phyloP scores from a whole-genome alignment of 495 filamentous ascomycete genomes.

The Aspergillus bridgeri region DNA sequence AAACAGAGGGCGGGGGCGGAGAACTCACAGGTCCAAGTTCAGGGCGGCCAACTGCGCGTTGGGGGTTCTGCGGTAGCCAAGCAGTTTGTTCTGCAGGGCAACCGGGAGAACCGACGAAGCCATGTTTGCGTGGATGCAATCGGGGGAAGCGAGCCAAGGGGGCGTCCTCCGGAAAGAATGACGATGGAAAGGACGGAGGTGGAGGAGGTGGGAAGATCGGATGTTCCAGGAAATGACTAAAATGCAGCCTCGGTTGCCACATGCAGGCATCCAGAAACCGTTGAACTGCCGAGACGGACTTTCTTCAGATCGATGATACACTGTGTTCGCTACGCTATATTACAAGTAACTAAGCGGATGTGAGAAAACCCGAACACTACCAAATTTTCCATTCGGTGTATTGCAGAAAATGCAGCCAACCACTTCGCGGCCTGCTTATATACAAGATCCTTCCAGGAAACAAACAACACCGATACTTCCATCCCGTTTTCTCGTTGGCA shows the following conservation, averaged over 20 bases:
- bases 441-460: conserved; percentile 23
- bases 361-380: conserved; percentile 25
- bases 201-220: conserved; percentile 12
- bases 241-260: conserved; percentile 24
- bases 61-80: conserved; percentile 47
- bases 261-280: conserved; percentile 11
- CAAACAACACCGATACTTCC: conserved; percentile 28
- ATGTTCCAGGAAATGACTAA: conserved; percentile 10
- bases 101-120: conserved; percentile 34
- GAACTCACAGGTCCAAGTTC: conserved; percentile 78
- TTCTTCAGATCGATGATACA: neutral
- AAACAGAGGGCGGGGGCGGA: conserved; percentile 6
- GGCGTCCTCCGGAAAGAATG: conserved; percentile 17
- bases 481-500: conserved; percentile 19
- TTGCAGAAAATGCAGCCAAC: conserved; percentile 14
- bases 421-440: conserved; percentile 30
- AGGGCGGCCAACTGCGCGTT: conserved; percentile 58
- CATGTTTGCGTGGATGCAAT: conserved; percentile 24
- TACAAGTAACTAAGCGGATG: conserved; percentile 14
- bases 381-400: neutral
- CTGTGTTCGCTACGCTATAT: neutral
- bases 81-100: conserved; percentile 42
- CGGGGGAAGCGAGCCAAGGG: neutral
- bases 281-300: conserved; percentile 1
- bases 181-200: conserved; percentile 5